Base-by-base conservation (phyloP, 208 protist species). In the Trypanosoma lewisi region DNA sequence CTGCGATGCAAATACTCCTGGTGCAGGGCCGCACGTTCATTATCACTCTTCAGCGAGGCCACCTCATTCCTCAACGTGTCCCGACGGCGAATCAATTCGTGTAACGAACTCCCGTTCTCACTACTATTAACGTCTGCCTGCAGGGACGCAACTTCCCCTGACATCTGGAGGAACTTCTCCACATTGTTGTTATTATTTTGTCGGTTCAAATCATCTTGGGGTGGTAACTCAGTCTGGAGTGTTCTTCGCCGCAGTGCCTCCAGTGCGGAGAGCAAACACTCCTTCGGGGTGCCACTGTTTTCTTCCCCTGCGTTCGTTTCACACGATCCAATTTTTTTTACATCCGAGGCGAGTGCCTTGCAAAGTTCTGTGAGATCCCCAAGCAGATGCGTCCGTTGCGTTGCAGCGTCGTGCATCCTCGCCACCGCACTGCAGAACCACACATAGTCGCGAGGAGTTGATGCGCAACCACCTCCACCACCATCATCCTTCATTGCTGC, bases 11-110 rank as follows among this genome's bases (percentile, higher is more conserved):
- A 21, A n/a, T 34, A 21, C 16, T 64, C 21, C 34, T 47, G 59
- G 9, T 9, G 23, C 50, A 53, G 16, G 1, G 59, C 59, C 16
- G 34, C 33, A 33, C 25, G 42, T 44, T 55, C 49, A 42, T 64
- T 64, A 7, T 55, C 19, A 17, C 8, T 6, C 41, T 28, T 44
- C 0, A 64, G 59, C 19, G 14, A 28, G 7, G 30, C 27, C 25
- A 64, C 27, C 7, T 64, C 59, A 44, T 52, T 23, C n/a, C 42
- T 39, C 49, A 64, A 27, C n/a, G 59, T 44, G 49, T 56, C 49
- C 1, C 59, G 39, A 8, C 36, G 54, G 16, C 3, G 23, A 12
- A 59, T 59, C 19, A 59, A 33, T 5, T 59, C 54, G 41, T 25
- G 0, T 27, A 59, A 4, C 23, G 2, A 28, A 12, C n/a, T 17